These are phyloP conservation scores for Chenopodium berlandieri DNA, from an alignment of 148 eudicot genomes.

Conservation along the genomic window DNA sequence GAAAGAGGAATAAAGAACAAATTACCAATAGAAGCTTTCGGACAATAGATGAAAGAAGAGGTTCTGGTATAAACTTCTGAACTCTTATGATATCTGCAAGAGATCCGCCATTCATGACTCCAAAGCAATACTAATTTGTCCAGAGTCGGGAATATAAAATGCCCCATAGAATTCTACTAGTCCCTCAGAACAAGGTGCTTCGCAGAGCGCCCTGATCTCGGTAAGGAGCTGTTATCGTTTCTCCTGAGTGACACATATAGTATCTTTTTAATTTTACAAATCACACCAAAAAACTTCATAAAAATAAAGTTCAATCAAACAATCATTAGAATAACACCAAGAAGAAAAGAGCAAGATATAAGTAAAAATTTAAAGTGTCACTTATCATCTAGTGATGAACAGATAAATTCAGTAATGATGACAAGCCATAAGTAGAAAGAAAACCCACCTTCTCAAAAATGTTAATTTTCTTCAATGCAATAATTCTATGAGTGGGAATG, in stretches of 20 bases:
- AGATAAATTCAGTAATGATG: neutral
- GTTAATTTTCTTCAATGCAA: constrained; percentile 94
- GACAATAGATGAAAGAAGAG: constrained; percentile 72
- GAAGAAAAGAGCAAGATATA: neutral
- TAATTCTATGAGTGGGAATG: constrained; percentile 75
- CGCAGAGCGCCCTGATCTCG: constrained; percentile 89
- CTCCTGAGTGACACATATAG: constrained; percentile 39
- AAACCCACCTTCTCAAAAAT: constrained; percentile 84
- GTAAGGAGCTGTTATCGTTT: constrained; percentile 90
- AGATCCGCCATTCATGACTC: constrained; percentile 99
- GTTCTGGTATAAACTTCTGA: constrained; percentile 71
- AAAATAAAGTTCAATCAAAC: neutral
- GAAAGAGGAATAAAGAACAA: neutral
- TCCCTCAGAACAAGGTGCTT: constrained; percentile 87
- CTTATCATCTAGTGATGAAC: neutral
- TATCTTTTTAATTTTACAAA: neutral
- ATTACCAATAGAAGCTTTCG: constrained; percentile 71
- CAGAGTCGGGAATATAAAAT: constrained; percentile 90
- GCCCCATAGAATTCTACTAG: constrained; percentile 97
- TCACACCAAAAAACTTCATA: neutral
- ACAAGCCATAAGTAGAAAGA: neutral
- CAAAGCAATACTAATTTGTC: constrained; percentile 95
- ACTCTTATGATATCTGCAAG: constrained; percentile 69
- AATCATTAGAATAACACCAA: neutral
- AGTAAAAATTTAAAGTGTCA: neutral